Evolutionary conservation across 1,284 basidiomycete genomes (phyloP).

Genomic region (Cutaneotrichosporon cutaneum): DNA sequence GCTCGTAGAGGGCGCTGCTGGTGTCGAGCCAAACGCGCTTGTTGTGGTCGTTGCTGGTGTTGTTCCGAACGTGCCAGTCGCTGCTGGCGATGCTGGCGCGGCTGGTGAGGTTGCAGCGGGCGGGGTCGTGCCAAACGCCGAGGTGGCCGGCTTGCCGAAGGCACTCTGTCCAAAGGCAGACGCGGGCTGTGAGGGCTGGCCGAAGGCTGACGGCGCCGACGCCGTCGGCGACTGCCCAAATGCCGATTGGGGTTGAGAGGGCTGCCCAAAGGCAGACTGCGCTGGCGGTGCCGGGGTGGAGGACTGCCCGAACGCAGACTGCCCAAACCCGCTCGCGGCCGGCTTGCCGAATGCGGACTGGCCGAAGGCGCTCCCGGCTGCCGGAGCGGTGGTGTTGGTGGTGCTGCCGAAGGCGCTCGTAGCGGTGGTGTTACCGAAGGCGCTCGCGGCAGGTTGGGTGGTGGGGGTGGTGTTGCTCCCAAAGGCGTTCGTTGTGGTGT

Average conservation of each 20-base stretch:
- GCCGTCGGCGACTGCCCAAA: neutral
- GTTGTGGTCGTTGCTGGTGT: slow-evolving; percentile 14
- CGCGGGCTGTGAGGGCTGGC: neutral
- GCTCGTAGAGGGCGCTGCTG: slow-evolving; percentile 1
- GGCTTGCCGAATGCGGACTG: slow-evolving; percentile 8
- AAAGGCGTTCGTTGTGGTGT: neutral
- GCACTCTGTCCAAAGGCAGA: slow-evolving; percentile 11
- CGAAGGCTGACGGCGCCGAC: neutral
- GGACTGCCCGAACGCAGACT: slow-evolving; percentile 2
- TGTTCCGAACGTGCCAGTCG: slow-evolving; percentile 44
- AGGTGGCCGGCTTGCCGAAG: slow-evolving; percentile 5
- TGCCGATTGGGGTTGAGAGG: neutral
- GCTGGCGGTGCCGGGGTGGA: neutral
- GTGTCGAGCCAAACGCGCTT: slow-evolving; percentile 28
- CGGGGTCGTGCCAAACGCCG: slow-evolving; percentile 36
- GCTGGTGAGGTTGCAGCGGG: neutral
- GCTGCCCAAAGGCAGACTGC: slow-evolving; percentile 6
- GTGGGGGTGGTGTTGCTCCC: neutral
- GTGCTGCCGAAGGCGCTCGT: neutral
- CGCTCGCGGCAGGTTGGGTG: neutral
- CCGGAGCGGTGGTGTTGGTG: neutral
- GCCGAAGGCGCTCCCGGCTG: slow-evolving; percentile 3
- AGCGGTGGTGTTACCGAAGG: neutral
- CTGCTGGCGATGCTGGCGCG: neutral
- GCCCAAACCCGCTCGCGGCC: slow-evolving; percentile 1